Conservation (phyloP, 164 flowering plant species). For the Stephania yunnanensis region DNA sequence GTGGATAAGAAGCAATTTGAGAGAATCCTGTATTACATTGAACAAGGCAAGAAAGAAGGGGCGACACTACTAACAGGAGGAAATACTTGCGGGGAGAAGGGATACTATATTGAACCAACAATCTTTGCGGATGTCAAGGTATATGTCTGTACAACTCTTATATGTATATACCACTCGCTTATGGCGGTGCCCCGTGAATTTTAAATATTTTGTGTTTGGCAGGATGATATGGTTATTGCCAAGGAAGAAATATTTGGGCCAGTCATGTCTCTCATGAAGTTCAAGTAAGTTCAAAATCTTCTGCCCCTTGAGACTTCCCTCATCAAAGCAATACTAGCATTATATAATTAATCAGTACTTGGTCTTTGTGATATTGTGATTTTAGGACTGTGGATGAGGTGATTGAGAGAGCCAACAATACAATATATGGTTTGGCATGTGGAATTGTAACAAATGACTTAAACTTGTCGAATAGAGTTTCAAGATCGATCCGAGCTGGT, state of each 20-base stretch:
- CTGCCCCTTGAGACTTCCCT: neutral
- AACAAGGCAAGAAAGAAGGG: conserved; percentile 56
- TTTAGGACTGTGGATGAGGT: conserved; percentile 62
- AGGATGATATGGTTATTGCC: conserved; percentile 64
- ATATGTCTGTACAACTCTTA: neutral
- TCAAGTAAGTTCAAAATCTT: conserved; percentile 47
- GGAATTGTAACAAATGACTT: conserved; percentile 64
- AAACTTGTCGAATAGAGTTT: conserved; percentile 56
- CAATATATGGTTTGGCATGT: conserved; percentile 68
- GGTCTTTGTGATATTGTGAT: neutral
- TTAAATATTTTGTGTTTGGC: conserved; percentile 5
- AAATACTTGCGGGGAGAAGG: conserved; percentile 33
- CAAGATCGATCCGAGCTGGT: conserved; percentile 73
- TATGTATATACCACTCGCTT: too few relatives aligned
- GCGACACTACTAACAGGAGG: conserved; percentile 56
- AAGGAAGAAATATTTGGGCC: conserved; percentile 81
- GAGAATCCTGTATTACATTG: conserved; percentile 45
- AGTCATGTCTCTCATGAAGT: conserved; percentile 67
- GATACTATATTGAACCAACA: conserved; percentile 70
- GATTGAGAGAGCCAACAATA: conserved; percentile 54
- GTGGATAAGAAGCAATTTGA: conserved; percentile 46
- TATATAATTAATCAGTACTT: neutral
- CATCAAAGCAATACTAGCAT: too few relatives aligned
- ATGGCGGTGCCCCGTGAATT: too few relatives aligned
- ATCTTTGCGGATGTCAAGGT: conserved; percentile 63